These are phyloP conservation scores for Thermothelomyces thermophilus DNA, from an alignment of 2,329 filamentous ascomycete species.

Conservation along the genomic window DNA sequence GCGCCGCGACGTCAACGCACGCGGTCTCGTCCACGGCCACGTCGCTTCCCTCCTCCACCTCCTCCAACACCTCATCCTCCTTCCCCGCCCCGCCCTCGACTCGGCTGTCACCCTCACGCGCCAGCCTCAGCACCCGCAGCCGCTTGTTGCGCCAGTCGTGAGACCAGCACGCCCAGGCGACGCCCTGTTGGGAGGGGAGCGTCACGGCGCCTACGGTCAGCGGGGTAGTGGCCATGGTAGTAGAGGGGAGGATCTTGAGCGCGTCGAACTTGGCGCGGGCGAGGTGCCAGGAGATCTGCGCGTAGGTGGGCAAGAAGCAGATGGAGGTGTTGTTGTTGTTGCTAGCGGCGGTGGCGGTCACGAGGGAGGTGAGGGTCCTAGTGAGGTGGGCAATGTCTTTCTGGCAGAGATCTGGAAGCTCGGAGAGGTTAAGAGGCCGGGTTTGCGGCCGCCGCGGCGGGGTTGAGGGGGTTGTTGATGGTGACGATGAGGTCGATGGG, in stretches of 20 bases:
- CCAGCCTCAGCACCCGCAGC: constrained; percentile 28
- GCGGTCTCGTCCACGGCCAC: too few species aligned
- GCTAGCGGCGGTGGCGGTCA: constrained; percentile 21
- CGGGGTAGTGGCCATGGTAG: not conserved
- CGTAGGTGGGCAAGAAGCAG: constrained; percentile 30
- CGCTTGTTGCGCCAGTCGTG: constrained; percentile 31
- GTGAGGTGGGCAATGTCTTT: constrained; percentile 26
- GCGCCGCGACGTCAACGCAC: constrained; percentile 21
- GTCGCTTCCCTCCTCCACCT: too few species aligned
- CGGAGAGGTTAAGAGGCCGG: constrained; percentile 22
- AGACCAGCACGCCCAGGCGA: constrained; percentile 32
- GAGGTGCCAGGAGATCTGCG: constrained; percentile 31
- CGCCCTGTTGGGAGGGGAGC: constrained; percentile 18
- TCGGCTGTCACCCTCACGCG: not conserved
- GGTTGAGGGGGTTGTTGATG: not conserved
- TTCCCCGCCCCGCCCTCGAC: constrained; percentile 19
- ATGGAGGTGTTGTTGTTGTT: constrained; percentile 28
- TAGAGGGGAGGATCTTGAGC: constrained; percentile 16
- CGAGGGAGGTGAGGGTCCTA: constrained; percentile 20
- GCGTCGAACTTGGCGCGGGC: constrained; percentile 28
- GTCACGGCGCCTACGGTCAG: constrained; percentile 25
- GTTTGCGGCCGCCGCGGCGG: constrained; percentile 5
- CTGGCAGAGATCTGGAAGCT: constrained; percentile 26
- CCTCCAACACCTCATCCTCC: too few species aligned
- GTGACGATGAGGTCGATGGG: not conserved